Evolutionary conservation across 1,139 yeast genomes (phyloP), one percentile per base, ranked within the genome.

Genomic region (Keqinozyma sinolaborantium): DNA sequence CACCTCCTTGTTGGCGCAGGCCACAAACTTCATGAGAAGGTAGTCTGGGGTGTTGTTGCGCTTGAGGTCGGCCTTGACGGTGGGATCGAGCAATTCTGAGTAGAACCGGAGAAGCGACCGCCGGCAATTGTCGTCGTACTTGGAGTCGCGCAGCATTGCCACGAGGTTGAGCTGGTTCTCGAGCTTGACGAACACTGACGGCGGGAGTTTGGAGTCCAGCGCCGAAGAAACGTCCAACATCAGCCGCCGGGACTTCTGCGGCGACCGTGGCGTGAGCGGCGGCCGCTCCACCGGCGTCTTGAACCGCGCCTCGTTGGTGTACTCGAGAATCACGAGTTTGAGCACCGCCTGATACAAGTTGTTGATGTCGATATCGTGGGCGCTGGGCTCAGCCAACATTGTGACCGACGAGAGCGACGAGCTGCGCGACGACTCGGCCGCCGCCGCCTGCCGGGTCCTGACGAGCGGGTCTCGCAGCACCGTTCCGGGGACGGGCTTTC

Each of bases 1-100:
- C 24, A 83, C 52, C 50, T 82, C 90, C 42, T 77, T 80, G 35
- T 78, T 77, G 6, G 85, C 79, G 36, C 76, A 69, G 15, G 80
- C 70, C 14, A 82, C 74, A 51, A 83, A 85, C 50, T 73, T 67
- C 64, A 81, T 73, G 6, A 84, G 72, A 31, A 84, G 58, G 35
- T 78, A 83, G 42, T 82, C 90, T 1, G 79, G 75, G 23, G 74
- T 68, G 25, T 64, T 62, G 35, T 70, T 64, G 14, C 68, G 51
- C 26, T 58, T 40, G 25, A 65, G 42, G 16, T 71, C 76, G 13
- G 51, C 45, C 39, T 68, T 61, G 30, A 64, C 62, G 2, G 42
- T 34, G 0, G 84, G 79, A 30, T 74, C 77, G 26, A 82, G 57
- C 15, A 79, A 47, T 31, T 79, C 81, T 34, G 81, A 78, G 48